These are phyloP conservation scores for Hypoxylon lenormandii DNA, from an alignment of 495 filamentous ascomycete genomes.

Conservation along the genomic window DNA sequence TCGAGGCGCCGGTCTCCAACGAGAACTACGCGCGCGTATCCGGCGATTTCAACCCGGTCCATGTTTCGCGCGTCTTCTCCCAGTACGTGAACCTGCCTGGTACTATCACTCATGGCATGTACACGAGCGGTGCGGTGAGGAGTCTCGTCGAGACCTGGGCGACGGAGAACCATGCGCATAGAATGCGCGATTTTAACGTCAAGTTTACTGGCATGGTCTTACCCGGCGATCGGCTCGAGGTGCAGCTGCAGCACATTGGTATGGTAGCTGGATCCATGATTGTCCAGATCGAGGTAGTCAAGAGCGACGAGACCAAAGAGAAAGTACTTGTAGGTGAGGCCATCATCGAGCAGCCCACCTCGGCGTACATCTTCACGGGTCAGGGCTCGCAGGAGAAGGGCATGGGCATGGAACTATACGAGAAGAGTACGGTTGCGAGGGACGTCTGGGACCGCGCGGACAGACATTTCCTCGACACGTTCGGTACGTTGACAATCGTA, in stretches of 20 bases:
- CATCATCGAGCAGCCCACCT: conserved; percentile 87
- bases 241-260: conserved; percentile 83
- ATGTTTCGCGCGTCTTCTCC: conserved; percentile 86
- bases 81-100: conserved; percentile 84
- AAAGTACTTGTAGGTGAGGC: conserved; percentile 85
- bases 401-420: conserved; percentile 93
- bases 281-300: conserved; percentile 81
- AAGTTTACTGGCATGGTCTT: conserved; percentile 87
- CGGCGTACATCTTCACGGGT: conserved; percentile 87
- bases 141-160: conserved; percentile 91
- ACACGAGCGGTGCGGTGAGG: conserved; percentile 86
- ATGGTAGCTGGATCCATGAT: conserved; percentile 91
- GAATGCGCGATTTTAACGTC: conserved; percentile 86
- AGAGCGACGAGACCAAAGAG: conserved; percentile 82
- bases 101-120: conserved; percentile 92
- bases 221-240: conserved; percentile 83
- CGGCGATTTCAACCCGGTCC: conserved; percentile 90
- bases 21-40: conserved; percentile 89
- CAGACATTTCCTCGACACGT: conserved; percentile 89
- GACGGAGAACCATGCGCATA: conserved; percentile 88
- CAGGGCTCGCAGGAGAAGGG: conserved; percentile 91
- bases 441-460: conserved; percentile 92
- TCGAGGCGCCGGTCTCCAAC: conserved; percentile 84
- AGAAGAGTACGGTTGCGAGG: conserved; percentile 80
- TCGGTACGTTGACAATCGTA: conserved; percentile 65